Evolutionary conservation across 2,329 filamentous ascomycete species (phyloP), one percentile per base, ranked within the genome.

Genomic region (Ceratocystis lukuohia): DNA sequence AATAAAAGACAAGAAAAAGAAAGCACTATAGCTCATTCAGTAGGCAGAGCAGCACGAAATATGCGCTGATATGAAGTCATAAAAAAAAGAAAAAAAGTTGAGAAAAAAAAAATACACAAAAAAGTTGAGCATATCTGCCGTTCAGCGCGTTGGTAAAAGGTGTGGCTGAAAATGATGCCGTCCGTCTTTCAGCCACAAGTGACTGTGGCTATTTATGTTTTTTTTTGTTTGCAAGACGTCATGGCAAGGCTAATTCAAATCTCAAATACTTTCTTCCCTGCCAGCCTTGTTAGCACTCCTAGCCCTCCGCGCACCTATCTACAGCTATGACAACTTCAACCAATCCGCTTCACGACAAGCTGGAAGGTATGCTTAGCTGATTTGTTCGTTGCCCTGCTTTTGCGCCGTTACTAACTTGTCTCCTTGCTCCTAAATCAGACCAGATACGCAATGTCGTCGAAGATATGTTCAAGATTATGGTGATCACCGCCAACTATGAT

Each of bases 401-500:
- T 5, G 25, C 5, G 12, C 28, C 50, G 8, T 5, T 15, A 15
- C 22, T 15, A 15, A 22, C 8, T 25, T n/a, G 30, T 4, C 44
- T 20, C 61, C 57, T 46, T 64, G 46, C 17, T 33, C 20, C 25
- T 41, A 15, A 8, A 10, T 10, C n/a, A 85, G 83, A 80, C 70
- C 78, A 83, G 74, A 77, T 85, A 75, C 83, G 85, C 72, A 79
- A 84, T 71, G 78, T 84, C 68, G 84, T 87, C 73, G 82, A 86
- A 71, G 82, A 84, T 70, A 79, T 86, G 50, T 86, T 84, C 77
- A 79, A 84, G 70, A 75, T 86, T 68, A 83, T 85, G 78, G 82
- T 87, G 59, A 84, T 87, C 72, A 78, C 82, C 33, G 79, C 82
- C 41, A 80, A 81, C 67, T 88, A 86, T 76, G 83, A 86, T 76